Evolutionary conservation across 2,329 filamentous ascomycete genomes (phyloP).

Genomic region (Trichoderma sp.): DNA sequence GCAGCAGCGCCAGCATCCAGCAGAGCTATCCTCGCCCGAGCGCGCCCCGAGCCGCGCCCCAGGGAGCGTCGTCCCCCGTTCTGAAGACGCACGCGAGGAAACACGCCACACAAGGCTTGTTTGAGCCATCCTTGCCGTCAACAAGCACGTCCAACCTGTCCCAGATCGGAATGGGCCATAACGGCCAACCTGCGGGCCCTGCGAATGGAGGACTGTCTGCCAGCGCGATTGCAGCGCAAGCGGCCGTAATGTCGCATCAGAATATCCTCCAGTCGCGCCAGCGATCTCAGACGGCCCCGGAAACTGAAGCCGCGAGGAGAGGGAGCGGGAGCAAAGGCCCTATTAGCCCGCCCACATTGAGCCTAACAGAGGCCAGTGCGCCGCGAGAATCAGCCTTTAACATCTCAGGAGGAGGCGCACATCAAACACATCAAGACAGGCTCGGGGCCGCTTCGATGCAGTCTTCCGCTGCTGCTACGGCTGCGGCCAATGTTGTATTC

Average conservation of each 20-base stretch:
- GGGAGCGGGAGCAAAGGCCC: slow-evolving; percentile 51
- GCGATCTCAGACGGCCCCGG: slow-evolving; percentile 72
- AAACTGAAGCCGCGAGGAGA: slow-evolving; percentile 46
- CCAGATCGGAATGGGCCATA: slow-evolving; percentile 50
- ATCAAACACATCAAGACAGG: slow-evolving; percentile 65
- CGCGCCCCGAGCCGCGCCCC: slow-evolving; percentile 35
- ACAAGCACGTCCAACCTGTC: slow-evolving; percentile 58
- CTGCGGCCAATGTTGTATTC: slow-evolving; percentile 71
- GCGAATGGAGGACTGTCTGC: slow-evolving; percentile 51
- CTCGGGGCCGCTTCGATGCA: slow-evolving; percentile 53
- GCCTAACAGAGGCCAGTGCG: slow-evolving; percentile 65
- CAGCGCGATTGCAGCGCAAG: slow-evolving; percentile 80
- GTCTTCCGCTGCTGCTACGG: slow-evolving; percentile 67
- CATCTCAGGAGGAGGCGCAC: slow-evolving; percentile 49
- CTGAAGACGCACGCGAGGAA: slow-evolving; percentile 58
- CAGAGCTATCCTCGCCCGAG: slow-evolving; percentile 63
- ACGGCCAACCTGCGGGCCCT: slow-evolving; percentile 44
- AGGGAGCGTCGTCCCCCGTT: slow-evolving; percentile 36
- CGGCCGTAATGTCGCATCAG: slow-evolving; percentile 69
- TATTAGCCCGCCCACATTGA: slow-evolving; percentile 63
- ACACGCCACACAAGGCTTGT: slow-evolving; percentile 73
- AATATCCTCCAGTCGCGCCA: slow-evolving; percentile 58
- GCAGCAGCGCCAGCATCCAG: slow-evolving; percentile 49
- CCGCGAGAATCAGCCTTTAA: slow-evolving; percentile 60
- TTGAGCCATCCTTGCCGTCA: slow-evolving; percentile 71